A percentile compares a stretch with the other conserved stretches of the same genome.
Evolutionary conservation across 768 basidiomycete species (phyloP).

Genomic region (Xanthoconium purpureum): DNA sequence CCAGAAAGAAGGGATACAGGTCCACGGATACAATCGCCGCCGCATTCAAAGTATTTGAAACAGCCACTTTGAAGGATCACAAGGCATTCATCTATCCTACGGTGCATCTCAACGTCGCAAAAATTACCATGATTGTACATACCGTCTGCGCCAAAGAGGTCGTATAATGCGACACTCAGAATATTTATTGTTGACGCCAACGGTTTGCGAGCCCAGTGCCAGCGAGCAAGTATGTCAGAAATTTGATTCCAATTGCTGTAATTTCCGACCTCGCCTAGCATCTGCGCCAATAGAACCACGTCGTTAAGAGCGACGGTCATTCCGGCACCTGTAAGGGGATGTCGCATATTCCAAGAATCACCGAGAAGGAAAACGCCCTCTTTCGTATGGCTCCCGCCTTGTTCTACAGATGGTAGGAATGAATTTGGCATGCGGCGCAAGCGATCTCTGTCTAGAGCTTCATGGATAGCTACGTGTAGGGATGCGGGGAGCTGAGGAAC

Average conservation of each 20-base stretch:
- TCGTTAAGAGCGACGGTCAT: conserved; percentile 97
- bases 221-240: conserved; percentile 52
- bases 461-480: conserved; percentile 61
- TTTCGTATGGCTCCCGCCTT: conserved; percentile 47
- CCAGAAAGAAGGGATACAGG: conserved; percentile 89
- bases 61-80: conserved; percentile 75
- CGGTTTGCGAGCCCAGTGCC: conserved; percentile 87
- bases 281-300: conserved; percentile 65
- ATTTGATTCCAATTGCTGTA: conserved; percentile 51
- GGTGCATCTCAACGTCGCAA: not conserved
- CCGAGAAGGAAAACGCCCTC: conserved; percentile 83
- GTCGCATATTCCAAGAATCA: conserved; percentile 99
- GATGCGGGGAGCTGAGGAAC: conserved; percentile 77
- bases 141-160: conserved; percentile 94
- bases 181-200: conserved; percentile 88
- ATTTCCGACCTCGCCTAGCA: conserved; percentile 48
- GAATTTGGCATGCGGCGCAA: conserved; percentile 94
- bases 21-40: conserved; percentile 83
- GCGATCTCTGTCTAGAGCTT: conserved; percentile 74
- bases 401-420: conserved; percentile 79
- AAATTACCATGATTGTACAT: conserved; percentile 29
- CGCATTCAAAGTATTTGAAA: conserved; percentile 95
- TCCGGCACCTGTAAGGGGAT: conserved; percentile 95
- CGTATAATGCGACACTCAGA: conserved; percentile 88
- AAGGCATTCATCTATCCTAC: conserved; percentile 56